Base-by-base conservation (phyloP, 345 rosid species). In the Camelina hispida region DNA sequence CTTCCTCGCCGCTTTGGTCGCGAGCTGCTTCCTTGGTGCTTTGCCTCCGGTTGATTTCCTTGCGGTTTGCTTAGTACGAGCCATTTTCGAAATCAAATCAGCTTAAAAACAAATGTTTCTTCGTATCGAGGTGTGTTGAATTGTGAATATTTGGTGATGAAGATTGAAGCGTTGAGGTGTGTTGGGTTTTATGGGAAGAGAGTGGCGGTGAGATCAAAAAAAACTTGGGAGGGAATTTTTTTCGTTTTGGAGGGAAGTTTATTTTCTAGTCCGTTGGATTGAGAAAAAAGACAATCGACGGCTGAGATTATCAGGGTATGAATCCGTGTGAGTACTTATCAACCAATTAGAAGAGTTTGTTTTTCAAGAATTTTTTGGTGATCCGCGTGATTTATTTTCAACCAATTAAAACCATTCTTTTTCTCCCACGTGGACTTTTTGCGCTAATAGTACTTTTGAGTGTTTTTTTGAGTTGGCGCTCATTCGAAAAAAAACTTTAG, bases 1-100 rank as follows among this genome's bases (percentile, higher is more conserved):
- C 16, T 85, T 85, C 57, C 89, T 79, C 0, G 89, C 87, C 0
- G 89, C 85, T 61, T 85, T 85, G 0, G 89, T 85, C 0, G 89
- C 89, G 0, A 85, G 69, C 11, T 85, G 87, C 71, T 85, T 85
- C 79, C 89, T 75, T 4, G 89, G 89, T 0, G 87, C 89, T 43
- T 85, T 85, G 0, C 87, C 89, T 63, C 87, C 89, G 7, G 85
- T 85, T 42, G 88, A 85, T 69, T 85, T 85, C 13, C 88, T 79
- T 0, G 88, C 85, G 34, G 85, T 85, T 63, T 85, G 85, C 80
- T 85, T 85, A 0, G 89, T 85, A 37, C 89, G 87, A 71, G 89
- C 89, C 89, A 85, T 28, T 85, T 56, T 30, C 14, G 10, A 25
- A 34, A 44, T 12, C 2, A 23, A 32, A 6, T 23, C n/a, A 22